Percentiles rank a stretch among this genome's conserved stretches.
phyloP scores from a whole-genome alignment of 805 yeast genomes.

The Schwanniomyces pseudopolymorphus region DNA sequence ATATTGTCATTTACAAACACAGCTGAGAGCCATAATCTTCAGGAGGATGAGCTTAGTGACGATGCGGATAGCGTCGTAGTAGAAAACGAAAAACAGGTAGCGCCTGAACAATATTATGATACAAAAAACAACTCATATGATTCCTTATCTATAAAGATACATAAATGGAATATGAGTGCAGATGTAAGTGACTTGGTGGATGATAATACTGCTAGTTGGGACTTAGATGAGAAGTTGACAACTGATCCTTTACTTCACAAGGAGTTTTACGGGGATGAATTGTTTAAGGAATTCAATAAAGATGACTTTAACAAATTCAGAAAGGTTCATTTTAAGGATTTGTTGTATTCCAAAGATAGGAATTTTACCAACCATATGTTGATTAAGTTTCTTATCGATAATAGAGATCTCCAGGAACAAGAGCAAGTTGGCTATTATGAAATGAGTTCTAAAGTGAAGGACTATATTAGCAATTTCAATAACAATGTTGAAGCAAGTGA shows the following conservation, averaged over 20 bases:
- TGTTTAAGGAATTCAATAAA: constrained; percentile 20
- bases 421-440: not conserved
- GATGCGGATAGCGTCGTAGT: constrained; percentile 6
- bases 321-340: constrained; percentile 14
- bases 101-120: not conserved
- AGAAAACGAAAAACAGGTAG: constrained; percentile 4
- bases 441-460: constrained; percentile 1
- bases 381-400: constrained; percentile 7
- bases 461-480: constrained; percentile 4
- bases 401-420: constrained; percentile 2
- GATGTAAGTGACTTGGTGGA: constrained; percentile 20
- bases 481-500: constrained; percentile 5
- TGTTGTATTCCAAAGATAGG: constrained; percentile 2
- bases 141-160: constrained; percentile 1
- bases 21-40: constrained; percentile 4
- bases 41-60: constrained; percentile 4
- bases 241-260: constrained; percentile 2
- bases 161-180: constrained; percentile 6
- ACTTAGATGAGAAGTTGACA: constrained; percentile 25
- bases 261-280: constrained; percentile 32
- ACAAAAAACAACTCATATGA: not conserved
- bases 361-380: constrained; percentile 12
- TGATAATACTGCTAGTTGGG: constrained; percentile 39
- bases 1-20: constrained; percentile 26
- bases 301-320: constrained; percentile 25